Evolutionary conservation across 108 stramenopile species (phyloP).

Genomic region (Nannochloropsis gaditana): DNA sequence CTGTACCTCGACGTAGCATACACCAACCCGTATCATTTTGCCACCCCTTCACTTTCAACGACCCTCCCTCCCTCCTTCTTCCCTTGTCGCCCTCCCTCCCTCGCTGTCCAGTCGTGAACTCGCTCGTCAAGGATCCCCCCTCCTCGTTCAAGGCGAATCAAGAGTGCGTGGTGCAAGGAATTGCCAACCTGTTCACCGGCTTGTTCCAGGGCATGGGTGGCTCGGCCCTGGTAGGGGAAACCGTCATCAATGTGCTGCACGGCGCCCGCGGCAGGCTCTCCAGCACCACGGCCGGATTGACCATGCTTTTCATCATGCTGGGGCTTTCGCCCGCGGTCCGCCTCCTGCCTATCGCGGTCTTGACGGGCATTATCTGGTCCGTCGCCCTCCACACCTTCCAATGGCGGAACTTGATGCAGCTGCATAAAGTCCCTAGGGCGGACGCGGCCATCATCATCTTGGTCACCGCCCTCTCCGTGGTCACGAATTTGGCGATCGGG

Average conservation of each 20-base stretch:
- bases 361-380: slow-evolving; percentile 69
- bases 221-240: slow-evolving; percentile 73
- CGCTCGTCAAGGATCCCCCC: not conserved
- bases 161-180: slow-evolving; percentile 66
- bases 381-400: slow-evolving; percentile 69
- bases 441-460: slow-evolving; percentile 48
- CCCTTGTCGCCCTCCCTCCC: not conserved
- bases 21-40: too few species aligned
- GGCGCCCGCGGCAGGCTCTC: slow-evolving; percentile 54
- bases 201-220: slow-evolving; percentile 70
- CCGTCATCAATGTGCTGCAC: slow-evolving; percentile 66
- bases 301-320: slow-evolving; percentile 66
- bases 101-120: not conserved
- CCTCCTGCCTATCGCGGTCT: slow-evolving; percentile 60
- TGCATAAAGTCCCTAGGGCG: slow-evolving; percentile 61
- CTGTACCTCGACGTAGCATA: too few species aligned
- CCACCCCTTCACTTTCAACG: too few species aligned
- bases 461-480: slow-evolving; percentile 56
- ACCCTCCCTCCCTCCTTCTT: not conserved
- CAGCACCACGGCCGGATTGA: slow-evolving; percentile 61
- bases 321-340: slow-evolving; percentile 63
- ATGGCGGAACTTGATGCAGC: slow-evolving; percentile 64
- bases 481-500: slow-evolving; percentile 60
- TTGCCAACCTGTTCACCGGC: slow-evolving; percentile 63
- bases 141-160: slow-evolving; percentile 38